These are phyloP conservation scores for Stereum hirsutum DNA, from an alignment of 1,284 basidiomycete species.

Conservation along the genomic window DNA sequence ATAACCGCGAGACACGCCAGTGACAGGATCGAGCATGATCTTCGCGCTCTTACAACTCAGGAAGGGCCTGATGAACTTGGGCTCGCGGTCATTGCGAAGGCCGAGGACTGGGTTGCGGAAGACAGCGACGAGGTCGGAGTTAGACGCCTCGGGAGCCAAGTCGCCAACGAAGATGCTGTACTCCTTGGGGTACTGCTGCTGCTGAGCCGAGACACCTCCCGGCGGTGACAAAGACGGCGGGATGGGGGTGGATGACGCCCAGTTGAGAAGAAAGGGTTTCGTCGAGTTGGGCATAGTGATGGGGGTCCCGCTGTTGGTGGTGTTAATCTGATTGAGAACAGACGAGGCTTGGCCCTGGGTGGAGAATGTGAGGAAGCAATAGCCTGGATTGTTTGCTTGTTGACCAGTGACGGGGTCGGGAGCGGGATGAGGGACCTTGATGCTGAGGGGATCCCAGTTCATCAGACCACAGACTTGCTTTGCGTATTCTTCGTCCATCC, in stretches of 20 bases:
- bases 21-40: constrained; percentile 86
- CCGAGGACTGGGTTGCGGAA: constrained; percentile 80
- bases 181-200: constrained; percentile 62
- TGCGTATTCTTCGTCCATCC: constrained; percentile 90
- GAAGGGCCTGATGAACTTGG: constrained; percentile 80
- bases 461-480: constrained; percentile 73
- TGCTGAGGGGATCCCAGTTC: constrained; percentile 66
- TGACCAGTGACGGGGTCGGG: constrained; percentile 50
- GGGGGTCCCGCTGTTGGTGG: constrained; percentile 31
- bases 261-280: constrained; percentile 69
- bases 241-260: constrained; percentile 61
- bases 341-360: constrained; percentile 61
- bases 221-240: constrained; percentile 27
- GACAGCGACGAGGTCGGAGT: constrained; percentile 83
- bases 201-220: constrained; percentile 27
- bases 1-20: constrained; percentile 83
- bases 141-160: constrained; percentile 82
- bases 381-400: constrained; percentile 72
- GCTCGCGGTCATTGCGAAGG: constrained; percentile 69
- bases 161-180: constrained; percentile 90
- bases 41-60: constrained; percentile 87
- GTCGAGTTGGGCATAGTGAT: constrained; percentile 73
- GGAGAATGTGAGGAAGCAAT: constrained; percentile 81
- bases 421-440: constrained; percentile 61
- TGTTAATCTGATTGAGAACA: constrained; percentile 62